Percentiles rank a stretch among this genome's conserved stretches.
phyloP scores from a whole-genome alignment of 225 moss, liverwort and hornwort genomes.

The Sphagnum contortum region DNA sequence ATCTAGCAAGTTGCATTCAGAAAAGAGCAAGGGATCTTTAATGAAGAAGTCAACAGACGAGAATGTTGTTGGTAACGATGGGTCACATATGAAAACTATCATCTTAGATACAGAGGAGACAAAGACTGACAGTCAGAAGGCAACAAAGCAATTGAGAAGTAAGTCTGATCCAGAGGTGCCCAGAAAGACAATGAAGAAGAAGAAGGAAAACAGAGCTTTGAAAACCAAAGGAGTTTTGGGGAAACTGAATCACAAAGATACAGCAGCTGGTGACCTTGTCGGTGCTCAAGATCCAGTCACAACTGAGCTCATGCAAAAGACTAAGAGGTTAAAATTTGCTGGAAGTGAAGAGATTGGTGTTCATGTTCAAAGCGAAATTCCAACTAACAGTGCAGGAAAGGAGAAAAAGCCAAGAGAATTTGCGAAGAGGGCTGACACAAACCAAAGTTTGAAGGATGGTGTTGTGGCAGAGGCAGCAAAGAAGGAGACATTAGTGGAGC shows the following conservation, averaged over 20 bases:
- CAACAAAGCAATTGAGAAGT: constrained; percentile 6
- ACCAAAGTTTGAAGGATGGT: constrained; percentile 4
- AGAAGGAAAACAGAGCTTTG: constrained; percentile 37
- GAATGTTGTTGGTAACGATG: constrained; percentile 16
- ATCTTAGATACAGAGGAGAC: constrained; percentile 25
- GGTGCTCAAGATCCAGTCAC: not conserved
- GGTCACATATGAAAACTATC: constrained; percentile 2
- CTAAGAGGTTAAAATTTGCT: constrained; percentile 12
- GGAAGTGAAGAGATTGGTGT: constrained; percentile 12
- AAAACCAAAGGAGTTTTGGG: constrained; percentile 29
- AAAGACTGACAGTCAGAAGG: constrained; percentile 5
- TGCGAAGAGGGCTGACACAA: no score
- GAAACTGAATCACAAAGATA: constrained; percentile 36
- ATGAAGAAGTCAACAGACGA: constrained; percentile 40
- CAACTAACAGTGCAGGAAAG: constrained; percentile 10
- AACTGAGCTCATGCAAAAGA: constrained; percentile 13
- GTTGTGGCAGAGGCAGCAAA: constrained; percentile 7
- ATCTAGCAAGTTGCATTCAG: constrained; percentile 11
- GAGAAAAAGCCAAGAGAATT: not conserved
- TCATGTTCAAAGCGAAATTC: constrained; percentile 7
- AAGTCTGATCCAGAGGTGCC: constrained; percentile 11
- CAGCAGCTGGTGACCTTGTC: constrained; percentile 17
- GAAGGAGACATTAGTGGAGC: constrained; percentile 7
- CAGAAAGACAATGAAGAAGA: constrained; percentile 25
- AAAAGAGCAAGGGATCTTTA: constrained; percentile 13